Base-by-base conservation (phyloP, 2,329 filamentous ascomycete species). In the Taxawa tesnikishii region DNA sequence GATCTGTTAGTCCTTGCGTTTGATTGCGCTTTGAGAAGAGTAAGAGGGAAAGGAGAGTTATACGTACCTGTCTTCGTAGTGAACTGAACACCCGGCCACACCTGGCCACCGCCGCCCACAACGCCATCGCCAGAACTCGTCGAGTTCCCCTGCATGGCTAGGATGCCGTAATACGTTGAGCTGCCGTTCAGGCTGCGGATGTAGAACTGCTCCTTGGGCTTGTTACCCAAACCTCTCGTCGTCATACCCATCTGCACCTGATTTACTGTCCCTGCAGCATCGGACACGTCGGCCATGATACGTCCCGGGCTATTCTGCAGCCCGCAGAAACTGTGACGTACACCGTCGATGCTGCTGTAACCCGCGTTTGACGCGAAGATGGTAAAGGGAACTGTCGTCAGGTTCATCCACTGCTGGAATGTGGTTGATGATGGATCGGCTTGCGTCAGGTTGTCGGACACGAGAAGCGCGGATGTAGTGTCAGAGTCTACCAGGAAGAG, bases 141-240 rank as follows among this genome's bases (percentile, higher is more conserved):
- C 2, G 64, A 65, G 48, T 64, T 62, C 19, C 60, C 64, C n/a
- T 62, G 49, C 54, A 73, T 62, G 8, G 82, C 81, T 10, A 94
- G 60, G 33, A 85, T 77, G 1, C 75, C 84, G 23, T 65, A 63
- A 47, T 96, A 96, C 0, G 58, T 63, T 4, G 79, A 76, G 43
- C 74, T 83, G 4, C 68, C 60, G 38, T 84, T 82, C 25, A 98
- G 68, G 1, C 76, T 74, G 23, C 70, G 74, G 29, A 94, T 67
- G 45, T 88, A 84, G 53, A 98, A 94, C 47, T 94, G 84, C 52
- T 93, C 79, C 51, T 85, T 87, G 1, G 83, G 83, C 38, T 76
- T 64, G 31, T 72, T 72, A 3, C 73, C 74, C 1, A 67, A 59
- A 3, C 74, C 82, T 18, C 75, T 70, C 16, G 66, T 75, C 3